These are phyloP conservation scores for Suillus cothurnatus DNA, from an alignment of 768 basidiomycete species.

Conservation along the genomic window DNA sequence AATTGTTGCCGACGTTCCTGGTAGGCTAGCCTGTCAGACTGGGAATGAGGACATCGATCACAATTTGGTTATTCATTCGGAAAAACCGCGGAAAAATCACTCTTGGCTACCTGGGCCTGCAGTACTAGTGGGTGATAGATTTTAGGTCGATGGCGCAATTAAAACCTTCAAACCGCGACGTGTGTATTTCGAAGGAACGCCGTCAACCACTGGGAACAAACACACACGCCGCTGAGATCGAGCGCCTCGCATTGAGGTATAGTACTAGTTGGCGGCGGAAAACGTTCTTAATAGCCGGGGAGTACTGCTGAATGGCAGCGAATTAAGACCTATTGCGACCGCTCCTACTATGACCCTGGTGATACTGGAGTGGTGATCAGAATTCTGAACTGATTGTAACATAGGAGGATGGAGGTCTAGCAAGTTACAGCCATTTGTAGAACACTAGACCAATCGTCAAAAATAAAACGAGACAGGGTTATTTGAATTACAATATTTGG, in stretches of 20 bases:
- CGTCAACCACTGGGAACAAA: background rate
- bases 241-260: background rate
- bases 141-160: background rate
- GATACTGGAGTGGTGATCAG: background rate
- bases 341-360: background rate
- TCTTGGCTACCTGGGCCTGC: background rate
- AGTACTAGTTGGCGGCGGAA: background rate
- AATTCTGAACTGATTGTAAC: background rate
- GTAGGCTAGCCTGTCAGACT: no score
- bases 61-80: background rate
- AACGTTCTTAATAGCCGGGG: background rate
- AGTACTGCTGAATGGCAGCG: background rate
- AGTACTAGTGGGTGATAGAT: background rate
- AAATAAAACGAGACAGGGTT: no score
- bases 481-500: no score
- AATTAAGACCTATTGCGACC: background rate
- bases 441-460: no score
- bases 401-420: background rate
- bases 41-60: background rate
- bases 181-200: conserved; percentile 1
- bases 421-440: no score
- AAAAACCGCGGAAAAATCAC: background rate
- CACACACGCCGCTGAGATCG: background rate
- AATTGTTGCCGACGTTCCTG: background rate
- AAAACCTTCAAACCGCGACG: background rate